Conservation (phyloP, 495 filamentous ascomycete genomes). For the Xylaria scruposa region DNA sequence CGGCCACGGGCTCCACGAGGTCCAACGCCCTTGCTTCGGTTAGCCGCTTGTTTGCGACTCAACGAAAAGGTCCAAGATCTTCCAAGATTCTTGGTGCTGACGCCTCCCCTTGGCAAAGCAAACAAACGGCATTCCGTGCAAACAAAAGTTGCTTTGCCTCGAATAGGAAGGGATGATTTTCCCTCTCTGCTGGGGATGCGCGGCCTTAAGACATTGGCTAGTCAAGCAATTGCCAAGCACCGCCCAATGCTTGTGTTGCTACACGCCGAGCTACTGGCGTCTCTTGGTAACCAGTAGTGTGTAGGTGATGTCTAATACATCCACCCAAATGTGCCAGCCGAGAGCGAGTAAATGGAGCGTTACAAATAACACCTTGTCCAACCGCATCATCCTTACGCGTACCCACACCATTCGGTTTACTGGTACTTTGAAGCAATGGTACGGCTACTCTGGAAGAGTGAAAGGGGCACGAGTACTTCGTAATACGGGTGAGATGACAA, state of each 20-base stretch:
- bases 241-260: slow-evolving; percentile 15
- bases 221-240: slow-evolving; percentile 22
- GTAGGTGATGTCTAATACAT: slow-evolving; percentile 8
- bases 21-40: slow-evolving; percentile 1
- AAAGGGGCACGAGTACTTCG: neutral
- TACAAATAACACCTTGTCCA: slow-evolving; percentile 15
- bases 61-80: slow-evolving; percentile 11
- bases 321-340: slow-evolving; percentile 11
- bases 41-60: slow-evolving; percentile 24
- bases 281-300: slow-evolving; percentile 22
- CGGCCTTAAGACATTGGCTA: neutral
- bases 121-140: slow-evolving; percentile 11
- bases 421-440: neutral
- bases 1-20: neutral
- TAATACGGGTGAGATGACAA: slow-evolving; percentile 2
- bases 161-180: neutral
- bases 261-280: slow-evolving; percentile 23
- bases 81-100: slow-evolving; percentile 23
- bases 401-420: slow-evolving; percentile 12
- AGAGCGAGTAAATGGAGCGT: slow-evolving; percentile 20
- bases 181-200: neutral
- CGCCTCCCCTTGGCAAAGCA: slow-evolving; percentile 22
- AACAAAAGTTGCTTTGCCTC: slow-evolving; percentile 1
- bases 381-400: neutral
- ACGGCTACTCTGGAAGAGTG: neutral